Percentiles rank a stretch among this genome's conserved stretches.
Conservation (phyloP, 2,329 filamentous ascomycete species). For the Pseudogymnoascus sp. region DNA sequence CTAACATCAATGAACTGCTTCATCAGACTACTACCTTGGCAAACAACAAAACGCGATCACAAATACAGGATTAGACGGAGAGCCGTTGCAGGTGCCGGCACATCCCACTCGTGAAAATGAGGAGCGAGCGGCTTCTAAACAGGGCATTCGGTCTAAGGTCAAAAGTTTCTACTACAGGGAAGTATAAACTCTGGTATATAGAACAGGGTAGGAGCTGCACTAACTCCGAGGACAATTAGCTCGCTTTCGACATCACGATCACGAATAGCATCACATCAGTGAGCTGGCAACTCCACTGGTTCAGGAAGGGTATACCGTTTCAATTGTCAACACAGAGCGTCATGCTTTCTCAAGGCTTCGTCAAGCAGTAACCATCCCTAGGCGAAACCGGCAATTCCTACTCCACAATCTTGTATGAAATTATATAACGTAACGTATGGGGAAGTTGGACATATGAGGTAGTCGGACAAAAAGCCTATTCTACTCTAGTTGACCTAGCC, state of each 20-base stretch:
- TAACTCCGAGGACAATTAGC: not conserved
- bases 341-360: too few species aligned
- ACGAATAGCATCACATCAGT: too few species aligned
- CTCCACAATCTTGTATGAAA: too few species aligned
- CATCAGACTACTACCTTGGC: conserved; percentile 26
- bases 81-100: conserved; percentile 13
- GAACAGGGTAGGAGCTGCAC: not conserved
- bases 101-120: not conserved
- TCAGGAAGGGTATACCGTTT: too few species aligned
- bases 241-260: not conserved
- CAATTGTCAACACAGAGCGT: too few species aligned
- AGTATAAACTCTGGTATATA: not conserved
- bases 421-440: not conserved
- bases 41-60: conserved; percentile 25
- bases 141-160: not conserved
- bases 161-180: not conserved
- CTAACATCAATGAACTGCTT: not conserved
- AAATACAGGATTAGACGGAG: conserved; percentile 22
- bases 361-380: too few species aligned
- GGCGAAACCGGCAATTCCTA: too few species aligned
- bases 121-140: not conserved
- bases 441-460: not conserved
- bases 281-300: too few species aligned
- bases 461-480: not conserved
- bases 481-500: not conserved